phyloP scores from a whole-genome alignment of 345 rosid genomes.

The Crucihimalaya himalaica region DNA sequence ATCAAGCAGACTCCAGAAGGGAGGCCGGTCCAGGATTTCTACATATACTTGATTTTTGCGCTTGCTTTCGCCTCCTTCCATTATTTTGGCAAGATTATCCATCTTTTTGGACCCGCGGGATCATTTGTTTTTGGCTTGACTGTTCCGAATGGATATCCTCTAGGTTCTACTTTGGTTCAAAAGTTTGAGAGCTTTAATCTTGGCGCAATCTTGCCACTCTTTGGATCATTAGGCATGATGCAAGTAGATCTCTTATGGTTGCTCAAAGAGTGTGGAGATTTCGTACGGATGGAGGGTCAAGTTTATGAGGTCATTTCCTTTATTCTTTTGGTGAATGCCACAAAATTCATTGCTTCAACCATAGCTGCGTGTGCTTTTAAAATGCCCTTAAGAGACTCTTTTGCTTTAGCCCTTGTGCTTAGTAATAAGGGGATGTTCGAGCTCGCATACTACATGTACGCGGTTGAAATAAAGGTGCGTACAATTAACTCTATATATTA shows the following conservation, averaged over 20 bases:
- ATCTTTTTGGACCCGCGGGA: slow-evolving; percentile 36
- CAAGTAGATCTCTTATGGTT: slow-evolving; percentile 12
- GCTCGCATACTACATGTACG: slow-evolving; percentile 33
- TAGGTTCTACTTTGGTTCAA: slow-evolving; percentile 47
- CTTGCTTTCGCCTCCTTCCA: slow-evolving; percentile 31
- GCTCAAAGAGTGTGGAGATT: slow-evolving; percentile 10
- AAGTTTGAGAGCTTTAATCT: slow-evolving; percentile 45
- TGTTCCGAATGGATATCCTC: slow-evolving; percentile 50
- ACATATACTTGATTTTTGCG: slow-evolving; percentile 35
- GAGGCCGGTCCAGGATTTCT: slow-evolving; percentile 35
- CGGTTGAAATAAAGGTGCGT: slow-evolving; percentile 38
- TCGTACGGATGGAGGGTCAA: slow-evolving; percentile 26
- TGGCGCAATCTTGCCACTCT: slow-evolving; percentile 37
- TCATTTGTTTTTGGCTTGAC: slow-evolving; percentile 44
- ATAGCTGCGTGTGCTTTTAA: slow-evolving; percentile 36
- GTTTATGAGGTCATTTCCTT: slow-evolving; percentile 30
- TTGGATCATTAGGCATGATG: slow-evolving; percentile 33
- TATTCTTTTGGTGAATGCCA: slow-evolving; percentile 13
- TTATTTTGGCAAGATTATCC: neutral
- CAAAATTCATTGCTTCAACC: slow-evolving; percentile 39
- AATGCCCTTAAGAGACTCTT: slow-evolving; percentile 53
- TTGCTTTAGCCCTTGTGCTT: slow-evolving; percentile 50
- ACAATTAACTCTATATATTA: neutral
- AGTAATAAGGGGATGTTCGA: slow-evolving; percentile 49
- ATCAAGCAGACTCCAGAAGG: slow-evolving; percentile 44